A percentile compares a stretch with the other conserved stretches of the same genome.
These are phyloP conservation scores for Aureobasidium lini DNA, from an alignment of 2,329 filamentous ascomycete genomes.

Conservation along the genomic window DNA sequence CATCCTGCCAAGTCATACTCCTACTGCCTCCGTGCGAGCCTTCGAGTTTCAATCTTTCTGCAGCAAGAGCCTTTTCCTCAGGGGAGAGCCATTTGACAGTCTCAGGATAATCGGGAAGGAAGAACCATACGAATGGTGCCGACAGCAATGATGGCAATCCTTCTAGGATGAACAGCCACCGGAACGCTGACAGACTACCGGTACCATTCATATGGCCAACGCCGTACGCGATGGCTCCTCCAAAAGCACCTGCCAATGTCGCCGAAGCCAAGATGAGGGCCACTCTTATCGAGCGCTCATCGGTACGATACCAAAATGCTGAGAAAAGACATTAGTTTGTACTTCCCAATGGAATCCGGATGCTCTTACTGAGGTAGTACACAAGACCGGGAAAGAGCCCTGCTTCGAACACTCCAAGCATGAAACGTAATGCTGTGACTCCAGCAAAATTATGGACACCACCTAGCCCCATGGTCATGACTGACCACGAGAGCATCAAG, in stretches of 20 bases:
- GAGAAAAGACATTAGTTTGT: not conserved
- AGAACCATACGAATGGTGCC: constrained; percentile 21
- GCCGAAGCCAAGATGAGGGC: constrained; percentile 47
- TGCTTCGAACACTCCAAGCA: constrained; percentile 34
- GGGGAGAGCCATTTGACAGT: constrained; percentile 25
- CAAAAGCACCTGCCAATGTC: constrained; percentile 48
- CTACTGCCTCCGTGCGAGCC: constrained; percentile 34
- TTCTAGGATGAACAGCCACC: constrained; percentile 42
- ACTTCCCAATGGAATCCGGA: not conserved
- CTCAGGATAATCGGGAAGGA: constrained; percentile 25
- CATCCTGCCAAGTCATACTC: constrained; percentile 42
- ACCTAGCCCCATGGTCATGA: constrained; percentile 32
- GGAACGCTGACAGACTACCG: constrained; percentile 35
- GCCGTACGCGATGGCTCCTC: constrained; percentile 48
- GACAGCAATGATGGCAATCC: constrained; percentile 28
- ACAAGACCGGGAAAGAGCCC: constrained; percentile 30
- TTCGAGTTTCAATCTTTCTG: constrained; percentile 34
- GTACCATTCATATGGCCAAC: constrained; percentile 35
- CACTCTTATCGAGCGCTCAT: constrained; percentile 52
- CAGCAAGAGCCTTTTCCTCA: constrained; percentile 38
- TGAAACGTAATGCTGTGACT: constrained; percentile 28
- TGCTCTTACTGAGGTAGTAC: constrained; percentile 16
- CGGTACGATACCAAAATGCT: constrained; percentile 47
- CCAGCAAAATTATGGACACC: constrained; percentile 29
- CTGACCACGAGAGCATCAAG: constrained; percentile 34